Evolutionary conservation across 176 grass and related monocot species (phyloP).

Genomic region (Carex pumila): DNA sequence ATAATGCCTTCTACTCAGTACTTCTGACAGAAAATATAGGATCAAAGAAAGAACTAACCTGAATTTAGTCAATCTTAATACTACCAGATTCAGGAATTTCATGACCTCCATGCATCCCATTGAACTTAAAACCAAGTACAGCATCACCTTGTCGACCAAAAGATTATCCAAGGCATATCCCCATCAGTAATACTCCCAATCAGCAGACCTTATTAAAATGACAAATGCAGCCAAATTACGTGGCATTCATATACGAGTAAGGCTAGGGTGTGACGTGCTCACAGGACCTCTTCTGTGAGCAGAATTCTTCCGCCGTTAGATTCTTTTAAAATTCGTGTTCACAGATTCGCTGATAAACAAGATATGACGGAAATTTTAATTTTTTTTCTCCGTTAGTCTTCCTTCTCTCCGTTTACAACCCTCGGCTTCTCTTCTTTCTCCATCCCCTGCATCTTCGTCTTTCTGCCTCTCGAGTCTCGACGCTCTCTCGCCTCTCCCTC

Average conservation of each 20-base stretch:
- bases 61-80: not conserved
- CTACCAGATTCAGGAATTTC: not conserved
- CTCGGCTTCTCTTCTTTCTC: too few relatives aligned
- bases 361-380: too few relatives aligned
- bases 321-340: too few relatives aligned
- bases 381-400: too few relatives aligned
- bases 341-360: too few relatives aligned
- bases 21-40: not conserved
- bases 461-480: too few relatives aligned
- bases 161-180: not conserved
- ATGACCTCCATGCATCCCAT: not conserved
- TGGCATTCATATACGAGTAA: not conserved
- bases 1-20: not conserved
- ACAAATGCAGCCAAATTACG: not conserved
- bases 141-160: not conserved
- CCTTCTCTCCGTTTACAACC: too few relatives aligned
- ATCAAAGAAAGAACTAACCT: not conserved
- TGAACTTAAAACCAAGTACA: not conserved
- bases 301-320: too few relatives aligned
- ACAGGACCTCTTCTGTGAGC: too few relatives aligned
- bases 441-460: too few relatives aligned
- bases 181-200: not conserved
- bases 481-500: too few relatives aligned
- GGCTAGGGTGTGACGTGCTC: too few relatives aligned
- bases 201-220: not conserved